Percentiles rank a stretch among this genome's conserved stretches.
Conservation (phyloP, 345 rosid genomes). For the Eucalyptus microcorys region DNA sequence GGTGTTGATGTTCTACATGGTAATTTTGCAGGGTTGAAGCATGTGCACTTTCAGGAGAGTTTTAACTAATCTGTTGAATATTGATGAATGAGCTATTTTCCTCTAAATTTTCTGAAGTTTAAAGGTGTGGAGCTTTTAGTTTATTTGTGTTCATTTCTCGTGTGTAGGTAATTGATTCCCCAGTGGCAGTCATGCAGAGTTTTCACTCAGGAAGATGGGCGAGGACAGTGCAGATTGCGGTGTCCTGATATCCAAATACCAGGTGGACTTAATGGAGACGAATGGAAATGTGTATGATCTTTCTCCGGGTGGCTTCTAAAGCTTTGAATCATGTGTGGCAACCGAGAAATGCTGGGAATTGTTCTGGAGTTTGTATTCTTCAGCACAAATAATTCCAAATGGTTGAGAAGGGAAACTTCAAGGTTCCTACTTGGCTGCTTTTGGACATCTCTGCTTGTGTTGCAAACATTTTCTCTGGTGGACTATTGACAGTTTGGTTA, state of each 20-base stretch:
- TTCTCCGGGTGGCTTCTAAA: neutral
- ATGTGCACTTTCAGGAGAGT: conserved; percentile 41
- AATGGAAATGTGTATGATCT: neutral
- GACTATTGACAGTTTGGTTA: neutral
- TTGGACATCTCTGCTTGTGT: neutral
- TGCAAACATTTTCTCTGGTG: neutral
- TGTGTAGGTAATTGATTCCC: conserved; percentile 2
- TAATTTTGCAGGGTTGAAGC: conserved; percentile 66
- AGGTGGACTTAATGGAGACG: neutral
- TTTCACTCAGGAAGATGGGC: neutral
- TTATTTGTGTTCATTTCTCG: neutral
- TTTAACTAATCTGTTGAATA: conserved; percentile 1
- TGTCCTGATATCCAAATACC: neutral
- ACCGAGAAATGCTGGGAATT: neutral
- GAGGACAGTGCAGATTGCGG: neutral
- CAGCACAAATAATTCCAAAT: neutral
- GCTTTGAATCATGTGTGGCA: neutral
- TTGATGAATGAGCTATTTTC: conserved; percentile 3
- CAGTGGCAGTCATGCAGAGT: neutral
- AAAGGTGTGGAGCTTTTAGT: neutral
- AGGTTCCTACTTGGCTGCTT: neutral
- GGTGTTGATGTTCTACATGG: conserved; percentile 17
- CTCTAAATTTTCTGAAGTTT: neutral
- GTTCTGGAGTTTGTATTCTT: neutral
- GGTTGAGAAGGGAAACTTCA: neutral